Conservation (phyloP, 768 basidiomycete genomes). For the Lactifluus echinatus region DNA sequence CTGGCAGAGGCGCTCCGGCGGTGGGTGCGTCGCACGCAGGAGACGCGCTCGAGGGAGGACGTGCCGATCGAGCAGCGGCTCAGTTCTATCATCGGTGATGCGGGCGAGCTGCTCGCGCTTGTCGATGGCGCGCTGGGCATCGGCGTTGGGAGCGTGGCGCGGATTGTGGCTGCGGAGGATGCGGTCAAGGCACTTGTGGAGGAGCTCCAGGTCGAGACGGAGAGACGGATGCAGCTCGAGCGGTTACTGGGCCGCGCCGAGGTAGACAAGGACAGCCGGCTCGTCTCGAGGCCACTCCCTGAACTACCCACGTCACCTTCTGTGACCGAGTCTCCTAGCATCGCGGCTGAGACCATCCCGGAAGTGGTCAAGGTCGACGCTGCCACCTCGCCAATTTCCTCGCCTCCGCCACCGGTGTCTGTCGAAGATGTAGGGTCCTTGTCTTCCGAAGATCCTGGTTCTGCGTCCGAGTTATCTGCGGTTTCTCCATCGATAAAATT, state of each 20-base stretch:
- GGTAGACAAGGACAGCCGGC: conserved; percentile 6
- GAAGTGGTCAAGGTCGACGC: conserved; percentile 14
- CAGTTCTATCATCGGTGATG: conserved; percentile 8
- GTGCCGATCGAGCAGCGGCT: conserved; percentile 5
- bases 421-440: neutral
- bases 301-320: neutral
- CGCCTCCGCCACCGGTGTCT: neutral
- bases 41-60: conserved; percentile 28
- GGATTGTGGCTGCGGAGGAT: conserved; percentile 41
- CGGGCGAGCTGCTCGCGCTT: conserved; percentile 20
- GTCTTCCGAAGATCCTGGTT: neutral
- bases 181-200: conserved; percentile 43
- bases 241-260: conserved; percentile 22
- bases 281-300: conserved; percentile 1
- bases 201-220: conserved; percentile 51
- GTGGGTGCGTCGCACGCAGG: conserved; percentile 47
- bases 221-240: conserved; percentile 40
- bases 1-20: conserved; percentile 44
- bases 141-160: conserved; percentile 41
- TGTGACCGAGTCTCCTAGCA: neutral
- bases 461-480: neutral
- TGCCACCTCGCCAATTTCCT: conserved; percentile 16
- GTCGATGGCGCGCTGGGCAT: conserved; percentile 24
- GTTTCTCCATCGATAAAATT: neutral
- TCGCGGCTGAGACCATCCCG: neutral